phyloP scores from a whole-genome alignment of 1,284 basidiomycete genomes.

The Austroboletus novae-zelandiae region DNA sequence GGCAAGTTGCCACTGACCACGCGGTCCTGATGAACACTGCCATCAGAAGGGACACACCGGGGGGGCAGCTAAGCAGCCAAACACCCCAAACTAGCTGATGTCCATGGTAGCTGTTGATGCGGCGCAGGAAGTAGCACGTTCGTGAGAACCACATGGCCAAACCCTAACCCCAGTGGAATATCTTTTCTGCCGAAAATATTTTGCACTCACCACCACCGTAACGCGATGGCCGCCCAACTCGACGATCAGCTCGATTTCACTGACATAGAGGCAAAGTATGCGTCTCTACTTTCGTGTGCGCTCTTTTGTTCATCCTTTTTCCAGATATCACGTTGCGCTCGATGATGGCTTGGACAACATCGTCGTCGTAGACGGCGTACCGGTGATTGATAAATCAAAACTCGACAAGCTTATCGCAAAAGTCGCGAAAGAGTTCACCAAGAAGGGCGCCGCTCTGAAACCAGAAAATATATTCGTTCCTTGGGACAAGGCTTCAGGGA shows the following conservation, averaged over 20 bases:
- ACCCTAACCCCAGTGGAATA: conserved; percentile 5
- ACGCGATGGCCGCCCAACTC: conserved; percentile 29
- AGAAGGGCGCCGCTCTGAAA: conserved; percentile 77
- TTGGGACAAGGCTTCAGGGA: conserved; percentile 76
- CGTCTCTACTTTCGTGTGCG: conserved; percentile 7
- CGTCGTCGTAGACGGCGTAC: conserved; percentile 84
- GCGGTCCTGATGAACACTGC: conserved; percentile 5
- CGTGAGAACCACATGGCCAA: not conserved
- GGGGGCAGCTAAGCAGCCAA: conserved; percentile 4
- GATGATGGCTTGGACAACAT: conserved; percentile 87
- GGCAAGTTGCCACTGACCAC: not conserved
- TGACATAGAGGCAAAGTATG: conserved; percentile 91
- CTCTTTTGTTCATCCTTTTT: conserved; percentile 12
- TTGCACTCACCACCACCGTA: not conserved
- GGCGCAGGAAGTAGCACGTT: conserved; percentile 1
- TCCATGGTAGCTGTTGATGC: not conserved
- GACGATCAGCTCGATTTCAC: conserved; percentile 87
- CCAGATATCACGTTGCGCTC: conserved; percentile 78
- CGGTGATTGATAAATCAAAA: conserved; percentile 82
- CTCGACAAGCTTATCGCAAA: conserved; percentile 74
- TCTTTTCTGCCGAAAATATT: not conserved
- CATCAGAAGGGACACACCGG: conserved; percentile 2
- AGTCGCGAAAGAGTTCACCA: conserved; percentile 80
- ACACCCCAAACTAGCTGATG: conserved; percentile 6
- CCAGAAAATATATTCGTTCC: conserved; percentile 78